Base-by-base conservation (phyloP, 2,329 filamentous ascomycete species). In the Colletotrichum phormii region DNA sequence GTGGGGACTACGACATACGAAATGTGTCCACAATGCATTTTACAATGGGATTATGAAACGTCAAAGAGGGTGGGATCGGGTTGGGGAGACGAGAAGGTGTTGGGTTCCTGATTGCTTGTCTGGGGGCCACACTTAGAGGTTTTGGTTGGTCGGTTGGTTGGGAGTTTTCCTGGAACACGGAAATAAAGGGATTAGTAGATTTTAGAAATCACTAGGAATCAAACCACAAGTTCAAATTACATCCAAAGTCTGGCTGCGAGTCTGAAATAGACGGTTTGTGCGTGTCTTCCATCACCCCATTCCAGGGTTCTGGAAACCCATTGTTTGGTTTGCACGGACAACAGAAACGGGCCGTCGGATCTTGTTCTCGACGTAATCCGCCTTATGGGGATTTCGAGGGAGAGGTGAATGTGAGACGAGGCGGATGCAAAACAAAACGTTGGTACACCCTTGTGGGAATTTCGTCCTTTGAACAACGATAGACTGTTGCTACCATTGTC, bases 1-100 rank as follows among this genome's bases (percentile, higher is more conserved):
- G 11, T 42, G 26, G 42, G 64, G 29, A 15, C 18, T 18, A 53
- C 51, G 64, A 54, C 54, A 67, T 42, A 61, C 42, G 64, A 66
- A 49, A 2, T 29, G n/a, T 24, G 64, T 66, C 26, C 58, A 49
- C n/a, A 24, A 18, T 66, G 54, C 55, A 35, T 66, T 59, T 35
- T 35, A 51, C 35, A 59, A 49, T 49, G 26, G 33, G 22, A 49
- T 58, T 18, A 42, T 22, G 53, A 51, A 49, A 24, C 42, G 42
- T 22, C 18, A 22, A 35, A 18, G 31, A 5, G 26, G 15, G 15
- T 12, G 7, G 51, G 24, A 49, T n/a, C 18, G 18, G 33, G 33
- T 33, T n/a, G 22, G 5, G 60, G 4, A 8, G 46, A 15, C 5
- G 29, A 35, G 6, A 35, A 11, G 31, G 15, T 26, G 26, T 26